Conservation (phyloP, 73 alveolate species). For the Tetrahymena elliotti region DNA sequence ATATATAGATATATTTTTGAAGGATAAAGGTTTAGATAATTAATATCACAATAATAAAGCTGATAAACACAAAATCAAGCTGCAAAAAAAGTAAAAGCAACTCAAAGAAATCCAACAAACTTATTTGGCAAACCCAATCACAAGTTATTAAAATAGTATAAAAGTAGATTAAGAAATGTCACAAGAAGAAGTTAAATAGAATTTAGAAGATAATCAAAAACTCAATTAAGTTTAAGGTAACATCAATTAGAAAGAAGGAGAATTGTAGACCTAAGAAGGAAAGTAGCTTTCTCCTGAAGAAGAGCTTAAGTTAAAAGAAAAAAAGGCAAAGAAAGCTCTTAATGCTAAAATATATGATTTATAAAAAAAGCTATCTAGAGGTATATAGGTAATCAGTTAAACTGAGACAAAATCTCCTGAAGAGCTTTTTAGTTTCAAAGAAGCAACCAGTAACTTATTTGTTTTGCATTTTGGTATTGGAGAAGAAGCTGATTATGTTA, state of each 20-base stretch:
- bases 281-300: neutral
- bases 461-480: slow-evolving; percentile 41
- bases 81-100: neutral
- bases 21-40: neutral
- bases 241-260: neutral
- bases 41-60: neutral
- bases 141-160: neutral
- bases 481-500: slow-evolving; percentile 24
- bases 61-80: neutral
- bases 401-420: neutral
- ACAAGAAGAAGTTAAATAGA: neutral
- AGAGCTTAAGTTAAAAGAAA: neutral
- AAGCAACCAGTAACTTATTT: slow-evolving; percentile 25
- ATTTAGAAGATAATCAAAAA: neutral
- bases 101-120: neutral
- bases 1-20: neutral
- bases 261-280: neutral
- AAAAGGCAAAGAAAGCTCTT: neutral
- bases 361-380: neutral
- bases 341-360: neutral
- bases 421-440: neutral
- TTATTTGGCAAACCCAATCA: neutral
- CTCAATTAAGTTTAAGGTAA: neutral
- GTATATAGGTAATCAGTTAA: neutral
- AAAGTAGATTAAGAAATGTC: neutral